phyloP scores from a whole-genome alignment of 139 green algal genomes.

The Bryopsis sp. region DNA sequence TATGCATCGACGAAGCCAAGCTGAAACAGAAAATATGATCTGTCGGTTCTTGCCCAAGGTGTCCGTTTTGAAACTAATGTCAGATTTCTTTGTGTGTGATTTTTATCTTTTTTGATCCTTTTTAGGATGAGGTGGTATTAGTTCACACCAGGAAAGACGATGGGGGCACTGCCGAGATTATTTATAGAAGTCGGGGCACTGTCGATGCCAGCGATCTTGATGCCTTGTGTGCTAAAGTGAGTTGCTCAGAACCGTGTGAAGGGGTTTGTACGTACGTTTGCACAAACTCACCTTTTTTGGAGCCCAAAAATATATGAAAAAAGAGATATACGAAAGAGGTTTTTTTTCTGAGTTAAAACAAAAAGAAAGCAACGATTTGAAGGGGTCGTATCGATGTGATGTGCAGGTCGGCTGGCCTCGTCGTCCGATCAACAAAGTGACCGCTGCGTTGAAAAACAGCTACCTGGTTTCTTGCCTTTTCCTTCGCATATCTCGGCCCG shows the following conservation, averaged over 20 bases:
- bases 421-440: constrained; percentile 69
- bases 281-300: background rate
- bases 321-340: background rate
- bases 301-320: no score
- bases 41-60: no score
- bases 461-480: constrained; percentile 78
- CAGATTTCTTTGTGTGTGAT: background rate
- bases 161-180: constrained; percentile 51
- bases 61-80: no score
- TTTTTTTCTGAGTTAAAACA: background rate
- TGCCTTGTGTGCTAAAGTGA: constrained; percentile 71
- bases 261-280: background rate
- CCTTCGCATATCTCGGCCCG: constrained; percentile 25
- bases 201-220: constrained; percentile 75
- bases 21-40: no score
- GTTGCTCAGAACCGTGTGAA: background rate
- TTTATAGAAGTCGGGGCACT: constrained; percentile 61
- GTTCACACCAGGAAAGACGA: constrained; percentile 33
- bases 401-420: constrained; percentile 81
- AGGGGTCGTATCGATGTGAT: background rate
- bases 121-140: constrained; percentile 40
- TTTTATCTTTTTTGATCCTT: background rate
- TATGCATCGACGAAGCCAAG: no score
- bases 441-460: constrained; percentile 75
- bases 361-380: background rate